Evolutionary conservation across 2,329 filamentous ascomycete species (phyloP).

Genomic region (Claviceps sp.): DNA sequence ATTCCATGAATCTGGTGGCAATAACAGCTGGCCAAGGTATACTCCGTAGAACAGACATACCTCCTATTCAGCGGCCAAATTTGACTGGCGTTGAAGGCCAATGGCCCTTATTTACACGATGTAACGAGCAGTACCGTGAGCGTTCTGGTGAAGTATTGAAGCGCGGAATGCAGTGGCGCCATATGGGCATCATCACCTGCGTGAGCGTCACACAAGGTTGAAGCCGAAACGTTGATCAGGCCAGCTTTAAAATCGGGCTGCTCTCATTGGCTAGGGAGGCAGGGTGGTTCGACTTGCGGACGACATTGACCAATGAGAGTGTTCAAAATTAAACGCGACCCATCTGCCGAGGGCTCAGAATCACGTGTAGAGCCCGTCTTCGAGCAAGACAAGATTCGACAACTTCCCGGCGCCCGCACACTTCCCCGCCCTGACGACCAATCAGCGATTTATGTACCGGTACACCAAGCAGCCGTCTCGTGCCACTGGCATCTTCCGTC

Average conservation of each 20-base stretch:
- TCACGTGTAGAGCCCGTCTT: conserved; percentile 4
- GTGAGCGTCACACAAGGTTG: neutral
- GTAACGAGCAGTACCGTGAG: too few species aligned
- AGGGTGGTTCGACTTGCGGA: neutral
- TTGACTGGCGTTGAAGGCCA: too few species aligned
- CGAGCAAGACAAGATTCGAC: neutral
- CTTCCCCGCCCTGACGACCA: conserved; percentile 18
- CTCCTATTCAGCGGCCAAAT: too few species aligned
- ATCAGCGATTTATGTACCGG: conserved; percentile 12
- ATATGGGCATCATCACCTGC: conserved; percentile 1
- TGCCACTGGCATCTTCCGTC: conserved; percentile 8
- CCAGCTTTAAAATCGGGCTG: neutral
- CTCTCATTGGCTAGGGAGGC: neutral
- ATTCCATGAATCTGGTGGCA: too few species aligned
- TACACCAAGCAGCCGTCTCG: conserved; percentile 2
- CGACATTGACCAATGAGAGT: neutral
- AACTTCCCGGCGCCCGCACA: neutral
- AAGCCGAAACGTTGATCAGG: neutral
- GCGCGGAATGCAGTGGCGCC: neutral
- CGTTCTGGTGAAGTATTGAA: neutral
- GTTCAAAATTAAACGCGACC: neutral
- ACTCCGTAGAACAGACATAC: too few species aligned
- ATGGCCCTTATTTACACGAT: too few species aligned
- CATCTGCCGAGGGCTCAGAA: neutral
- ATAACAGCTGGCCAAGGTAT: too few species aligned